A percentile compares a stretch with the other conserved stretches of the same genome.
Evolutionary conservation across 805 yeast genomes (phyloP).

Genomic region (Metschnikowia gelsemii): DNA sequence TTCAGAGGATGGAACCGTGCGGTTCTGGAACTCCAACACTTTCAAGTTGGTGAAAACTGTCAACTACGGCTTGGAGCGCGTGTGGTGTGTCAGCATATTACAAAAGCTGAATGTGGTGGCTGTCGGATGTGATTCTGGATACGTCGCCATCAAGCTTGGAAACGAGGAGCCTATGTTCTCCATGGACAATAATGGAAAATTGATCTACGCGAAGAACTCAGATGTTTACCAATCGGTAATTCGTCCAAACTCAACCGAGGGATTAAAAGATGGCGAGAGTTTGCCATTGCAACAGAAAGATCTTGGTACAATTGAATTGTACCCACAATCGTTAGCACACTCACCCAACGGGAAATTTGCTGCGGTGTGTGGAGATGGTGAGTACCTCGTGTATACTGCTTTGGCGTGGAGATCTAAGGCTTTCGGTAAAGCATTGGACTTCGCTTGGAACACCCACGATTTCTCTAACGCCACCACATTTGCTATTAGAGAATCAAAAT

Average conservation of each 20-base stretch:
- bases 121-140: constrained; percentile 93
- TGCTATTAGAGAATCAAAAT: constrained; percentile 73
- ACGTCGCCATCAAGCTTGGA: constrained; percentile 84
- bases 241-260: constrained; percentile 60
- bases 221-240: constrained; percentile 85
- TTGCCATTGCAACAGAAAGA: constrained; percentile 81
- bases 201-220: constrained; percentile 86
- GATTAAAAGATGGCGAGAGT: constrained; percentile 75
- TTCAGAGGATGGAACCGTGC: constrained; percentile 92
- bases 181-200: constrained; percentile 89
- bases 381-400: constrained; percentile 92
- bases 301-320: constrained; percentile 89
- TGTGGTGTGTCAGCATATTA: constrained; percentile 88
- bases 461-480: constrained; percentile 61
- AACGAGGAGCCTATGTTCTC: constrained; percentile 92
- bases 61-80: constrained; percentile 89
- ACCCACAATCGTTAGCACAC: constrained; percentile 82
- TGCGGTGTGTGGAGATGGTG: constrained; percentile 97
- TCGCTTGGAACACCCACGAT: constrained; percentile 90
- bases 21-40: constrained; percentile 93
- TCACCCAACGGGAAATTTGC: constrained; percentile 98
- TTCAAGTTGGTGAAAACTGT: constrained; percentile 90
- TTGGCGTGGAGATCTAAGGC: constrained; percentile 97
- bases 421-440: constrained; percentile 85
- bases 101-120: constrained; percentile 75